phyloP scores from a whole-genome alignment of 768 basidiomycete genomes.

The Trichaptum fuscoviolaceum region DNA sequence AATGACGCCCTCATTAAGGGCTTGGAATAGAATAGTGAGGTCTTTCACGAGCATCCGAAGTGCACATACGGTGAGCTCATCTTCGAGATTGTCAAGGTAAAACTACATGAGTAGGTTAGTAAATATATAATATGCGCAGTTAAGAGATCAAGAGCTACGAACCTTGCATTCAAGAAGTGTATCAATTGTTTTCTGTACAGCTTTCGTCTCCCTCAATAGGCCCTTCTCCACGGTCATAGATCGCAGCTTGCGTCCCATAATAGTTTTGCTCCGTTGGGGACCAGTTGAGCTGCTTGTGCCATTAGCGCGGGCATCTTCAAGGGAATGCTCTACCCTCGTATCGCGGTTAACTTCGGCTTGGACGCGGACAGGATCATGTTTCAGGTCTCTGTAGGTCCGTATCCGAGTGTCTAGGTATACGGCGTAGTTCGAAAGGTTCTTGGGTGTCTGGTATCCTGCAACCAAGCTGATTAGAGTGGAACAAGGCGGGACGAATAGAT shows the following conservation, averaged over 20 bases:
- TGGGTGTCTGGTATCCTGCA: slow-evolving; percentile 77
- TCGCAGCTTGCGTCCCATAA: slow-evolving; percentile 78
- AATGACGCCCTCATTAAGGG: slow-evolving; percentile 91
- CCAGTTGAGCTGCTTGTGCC: slow-evolving; percentile 26
- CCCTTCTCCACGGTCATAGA: slow-evolving; percentile 96
- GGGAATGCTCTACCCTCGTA: slow-evolving; percentile 56
- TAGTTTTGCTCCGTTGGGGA: slow-evolving; percentile 64
- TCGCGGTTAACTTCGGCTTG: slow-evolving; percentile 93
- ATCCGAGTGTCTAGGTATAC: slow-evolving; percentile 86
- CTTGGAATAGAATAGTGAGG: slow-evolving; percentile 90
- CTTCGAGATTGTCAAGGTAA: slow-evolving; percentile 89
- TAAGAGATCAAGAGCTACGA: slow-evolving; percentile 27
- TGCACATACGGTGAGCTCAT: slow-evolving; percentile 84
- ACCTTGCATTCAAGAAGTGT: slow-evolving; percentile 83
- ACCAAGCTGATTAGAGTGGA: slow-evolving; percentile 1
- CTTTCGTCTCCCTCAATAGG: slow-evolving; percentile 83
- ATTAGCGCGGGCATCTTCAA: slow-evolving; percentile 52
- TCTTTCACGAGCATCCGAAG: slow-evolving; percentile 95
- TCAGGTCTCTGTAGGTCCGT: slow-evolving; percentile 80
- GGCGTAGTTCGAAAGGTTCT: slow-evolving; percentile 85
- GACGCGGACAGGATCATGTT: slow-evolving; percentile 90
- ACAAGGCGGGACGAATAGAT: not conserved
- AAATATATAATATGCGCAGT: slow-evolving; percentile 1
- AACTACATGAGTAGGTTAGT: slow-evolving; percentile 46
- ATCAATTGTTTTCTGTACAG: slow-evolving; percentile 88